Base-by-base conservation (phyloP, 192 early-diverging fungal genomes). In the Phycomyces nitens region DNA sequence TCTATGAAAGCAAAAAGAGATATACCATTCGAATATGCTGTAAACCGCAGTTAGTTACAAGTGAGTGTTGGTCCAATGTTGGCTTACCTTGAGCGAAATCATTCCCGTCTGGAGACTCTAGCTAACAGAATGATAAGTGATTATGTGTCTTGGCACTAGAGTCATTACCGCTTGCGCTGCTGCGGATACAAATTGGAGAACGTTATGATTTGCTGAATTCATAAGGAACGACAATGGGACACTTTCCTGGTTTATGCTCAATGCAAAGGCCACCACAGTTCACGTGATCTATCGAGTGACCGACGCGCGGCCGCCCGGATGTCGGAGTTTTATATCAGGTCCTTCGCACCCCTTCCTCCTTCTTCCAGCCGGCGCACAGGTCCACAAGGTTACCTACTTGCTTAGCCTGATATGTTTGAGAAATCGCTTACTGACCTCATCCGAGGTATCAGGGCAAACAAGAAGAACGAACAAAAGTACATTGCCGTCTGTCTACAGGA, bases 381-480 rank as follows among this genome's bases (percentile, higher is more conserved):
- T 47, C 11, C 18, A 18, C 44, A 14, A n/a, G 44, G 12, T 18
- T 47, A 11, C 44, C 44, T 47, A 11, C 18, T 18, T 47, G 44
- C 44, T 47, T 47, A 47, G 44, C 60, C 18, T 51, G 21, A 44
- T 21, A 82, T 92, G 80, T 92, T 92, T 72, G 87, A 89, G 72
- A 89, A 93, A 65, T 77, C 88, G 18, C 81, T 94, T n/a, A 81
- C 90, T 10, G 94, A 96, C 79, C 79, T 99, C 44, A 98, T 99
- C 70, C 87, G 96, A 56, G 96, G 96, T 23, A 92, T 99, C 40
- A 86, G 97, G 23, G 87, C 89, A 55, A 92, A 92, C 80, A 91
- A 92, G 71, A 88, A 86, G 70, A 89, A 90, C 71, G 90, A 97
- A 71, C 85, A 89, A 60, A 81, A 83, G 44, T 99, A 92, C 79